Evolutionary conservation across 768 basidiomycete genomes (phyloP).

Genomic region (Termitomyces titanicus): DNA sequence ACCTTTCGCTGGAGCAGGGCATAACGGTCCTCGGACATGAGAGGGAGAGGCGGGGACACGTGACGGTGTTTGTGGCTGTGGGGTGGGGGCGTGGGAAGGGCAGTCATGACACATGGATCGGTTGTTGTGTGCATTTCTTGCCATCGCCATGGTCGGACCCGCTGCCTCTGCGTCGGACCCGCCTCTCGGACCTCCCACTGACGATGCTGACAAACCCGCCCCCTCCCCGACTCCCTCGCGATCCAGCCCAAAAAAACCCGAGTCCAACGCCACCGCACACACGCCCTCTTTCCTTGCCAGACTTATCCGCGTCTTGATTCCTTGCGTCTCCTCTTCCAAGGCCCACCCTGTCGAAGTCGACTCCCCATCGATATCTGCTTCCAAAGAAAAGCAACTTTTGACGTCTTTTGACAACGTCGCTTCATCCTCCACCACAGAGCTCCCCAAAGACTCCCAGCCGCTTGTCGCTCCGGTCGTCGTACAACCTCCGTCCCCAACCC

Average conservation of each 20-base stretch:
- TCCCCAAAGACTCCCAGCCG: constrained; percentile 2
- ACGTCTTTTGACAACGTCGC: constrained; percentile 6
- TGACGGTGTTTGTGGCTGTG: constrained; percentile 11
- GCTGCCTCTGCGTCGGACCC: constrained; percentile 10
- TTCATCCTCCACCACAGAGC: neutral
- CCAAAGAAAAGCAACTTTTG: constrained; percentile 25
- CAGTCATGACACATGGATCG: constrained; percentile 11
- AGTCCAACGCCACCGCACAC: no score
- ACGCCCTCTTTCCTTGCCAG: constrained; percentile 57
- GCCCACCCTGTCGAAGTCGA: constrained; percentile 41
- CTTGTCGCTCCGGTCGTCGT: constrained; percentile 1
- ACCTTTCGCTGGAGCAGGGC: constrained; percentile 57
- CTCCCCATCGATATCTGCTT: constrained; percentile 18
- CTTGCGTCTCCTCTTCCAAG: constrained; percentile 56
- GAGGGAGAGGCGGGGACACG: no score
- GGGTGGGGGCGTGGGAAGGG: constrained; percentile 13
- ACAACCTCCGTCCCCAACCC: constrained; percentile 7
- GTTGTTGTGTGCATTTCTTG: constrained; percentile 4
- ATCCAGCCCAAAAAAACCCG: constrained; percentile 7
- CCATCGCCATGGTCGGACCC: constrained; percentile 13
- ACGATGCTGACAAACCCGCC: no score
- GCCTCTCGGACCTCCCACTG: no score
- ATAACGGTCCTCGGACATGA: constrained; percentile 41
- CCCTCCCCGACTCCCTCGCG: constrained; percentile 10
- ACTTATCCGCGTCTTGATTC: constrained; percentile 59